Base-by-base conservation (phyloP, 768 basidiomycete species). In the Lyophyllum atratum region DNA sequence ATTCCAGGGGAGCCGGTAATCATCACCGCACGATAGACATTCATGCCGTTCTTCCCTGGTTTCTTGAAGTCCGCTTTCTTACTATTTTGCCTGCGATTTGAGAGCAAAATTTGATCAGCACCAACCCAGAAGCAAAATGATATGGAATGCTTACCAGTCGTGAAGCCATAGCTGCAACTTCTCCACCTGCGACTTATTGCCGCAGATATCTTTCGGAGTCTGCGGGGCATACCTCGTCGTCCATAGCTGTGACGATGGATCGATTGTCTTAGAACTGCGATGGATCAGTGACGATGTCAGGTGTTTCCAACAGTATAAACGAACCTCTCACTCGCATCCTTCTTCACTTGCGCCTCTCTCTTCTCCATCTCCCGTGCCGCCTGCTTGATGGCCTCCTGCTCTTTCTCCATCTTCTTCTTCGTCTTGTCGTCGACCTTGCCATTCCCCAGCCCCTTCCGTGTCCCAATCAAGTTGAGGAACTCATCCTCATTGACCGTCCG, bases 1-100 rank as follows among this genome's bases (percentile, higher is more conserved):
- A 98, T 97, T 8, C 97, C 97, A 15, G 97, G 97, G 1, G 95
- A 85, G 0, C 97, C 97, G 1, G 92, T 92, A 59, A 98, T 88
- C 61, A 99, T 75, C 1, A 98, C 81, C 4, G 93, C 94, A 22
- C 94, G 87, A 71, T 81, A 96, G 7, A 87, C 74, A 63, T 93
- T 93, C 88, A 90, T 90, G 0, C 84, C 92, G 58, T 83, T 86
- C 74, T 95, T 95, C 0, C 97, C 97, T 1, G 94, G 94, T 65
- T 95, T 97, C 74, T 93, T 98, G 75, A 98, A 98, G 1, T 81
- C 84, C 0, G 77, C 77, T 58, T 90, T 90, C 63, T 87, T 69
- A 64, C 85, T 91, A 52, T 76, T 75, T 14, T 87, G 77, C 95
- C 95, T 98, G 64, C 14, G 29, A 43, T 44, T 44, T 14, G 22